Base-by-base conservation (phyloP, 805 yeast species). In the Starmera quercuum region DNA sequence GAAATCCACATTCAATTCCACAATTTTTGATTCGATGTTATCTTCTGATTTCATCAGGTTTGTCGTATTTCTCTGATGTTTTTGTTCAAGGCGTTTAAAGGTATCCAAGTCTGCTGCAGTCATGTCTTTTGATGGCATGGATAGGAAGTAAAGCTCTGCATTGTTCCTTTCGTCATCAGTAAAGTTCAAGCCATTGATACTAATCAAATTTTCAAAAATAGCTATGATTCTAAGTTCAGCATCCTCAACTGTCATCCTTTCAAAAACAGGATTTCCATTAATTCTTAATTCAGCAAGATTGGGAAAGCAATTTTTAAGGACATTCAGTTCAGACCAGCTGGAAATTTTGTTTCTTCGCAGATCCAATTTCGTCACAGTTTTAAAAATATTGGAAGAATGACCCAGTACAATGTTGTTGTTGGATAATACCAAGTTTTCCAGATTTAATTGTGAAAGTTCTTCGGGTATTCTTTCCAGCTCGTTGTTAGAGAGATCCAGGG, bases 91-190 rank as follows among this genome's bases (percentile, higher is more conserved):
- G 52, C 23, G 3, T 32, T 28, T 81, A 82, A 78, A 20, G 71
- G 49, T 14, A 22, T 23, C 26, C n/a, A n/a, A n/a, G n/a, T 12
- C 26, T 29, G 15, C 56, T 43, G 27, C 55, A 62, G 2, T 27
- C 27, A 32, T 60, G 44, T 6, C 54, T 49, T 1, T 49, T 47
- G 7, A 35, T 0, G 82, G 72, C 39, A 65, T 65, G 5, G 76
- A 64, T 20, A 82, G 59, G 39, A 82, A 76, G 48, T 71, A 84
- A 5, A 83, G 50, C 51, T 86, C 95, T 1, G 83, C 80, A 42
- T 78, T 82, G 6, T 38, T 42, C 13, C 86, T 62, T 31, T 77
- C 82, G 2, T 56, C 64, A 1, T 29, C 35, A 3, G 59, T 48
- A 7, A 84, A 56, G 0, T 24, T 32, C 1, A 76, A 65, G 1